Conservation (phyloP, 768 basidiomycete genomes). For the Lactifluus subvellereus region DNA sequence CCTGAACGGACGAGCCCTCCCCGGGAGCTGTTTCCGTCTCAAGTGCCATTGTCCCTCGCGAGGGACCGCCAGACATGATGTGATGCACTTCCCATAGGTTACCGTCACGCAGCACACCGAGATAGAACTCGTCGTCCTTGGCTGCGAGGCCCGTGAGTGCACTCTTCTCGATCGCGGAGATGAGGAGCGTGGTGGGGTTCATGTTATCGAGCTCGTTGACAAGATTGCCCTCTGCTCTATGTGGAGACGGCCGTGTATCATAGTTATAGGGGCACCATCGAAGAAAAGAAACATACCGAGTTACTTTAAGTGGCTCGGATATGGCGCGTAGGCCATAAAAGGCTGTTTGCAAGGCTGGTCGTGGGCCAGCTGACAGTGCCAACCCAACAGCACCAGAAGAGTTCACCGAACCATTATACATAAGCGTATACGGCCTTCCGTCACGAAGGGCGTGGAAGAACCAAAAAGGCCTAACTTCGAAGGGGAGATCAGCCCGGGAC, state of each 20-base stretch:
- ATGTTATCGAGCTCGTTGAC: slow-evolving; percentile 48
- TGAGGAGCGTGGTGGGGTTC: slow-evolving; percentile 58
- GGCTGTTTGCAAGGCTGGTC: slow-evolving; percentile 25
- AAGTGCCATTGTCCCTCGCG: slow-evolving; percentile 48
- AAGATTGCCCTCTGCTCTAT: slow-evolving; percentile 68
- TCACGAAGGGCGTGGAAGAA: slow-evolving; percentile 73
- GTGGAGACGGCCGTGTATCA: background rate
- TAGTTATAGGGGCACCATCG: background rate
- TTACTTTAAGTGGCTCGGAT: slow-evolving; percentile 45
- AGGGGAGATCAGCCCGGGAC: background rate
- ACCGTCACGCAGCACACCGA: slow-evolving; percentile 7
- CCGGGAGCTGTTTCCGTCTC: slow-evolving; percentile 41
- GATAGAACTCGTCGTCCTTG: slow-evolving; percentile 14
- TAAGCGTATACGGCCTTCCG: slow-evolving; percentile 65
- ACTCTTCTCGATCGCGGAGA: slow-evolving; percentile 47
- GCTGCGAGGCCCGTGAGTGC: slow-evolving; percentile 26
- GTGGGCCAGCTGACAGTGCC: slow-evolving; percentile 31
- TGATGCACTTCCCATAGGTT: slow-evolving; percentile 24
- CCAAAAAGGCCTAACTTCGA: slow-evolving; percentile 60
- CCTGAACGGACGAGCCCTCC: slow-evolving; percentile 47
- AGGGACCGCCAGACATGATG: slow-evolving; percentile 68
- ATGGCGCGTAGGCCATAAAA: slow-evolving; percentile 42
- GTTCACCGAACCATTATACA: slow-evolving; percentile 48
- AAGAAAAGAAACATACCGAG: slow-evolving; percentile 32
- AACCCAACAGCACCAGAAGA: slow-evolving; percentile 69